These are phyloP conservation scores for Albugo laibachii DNA, from an alignment of 352 stramenopile genomes.

Conservation along the genomic window DNA sequence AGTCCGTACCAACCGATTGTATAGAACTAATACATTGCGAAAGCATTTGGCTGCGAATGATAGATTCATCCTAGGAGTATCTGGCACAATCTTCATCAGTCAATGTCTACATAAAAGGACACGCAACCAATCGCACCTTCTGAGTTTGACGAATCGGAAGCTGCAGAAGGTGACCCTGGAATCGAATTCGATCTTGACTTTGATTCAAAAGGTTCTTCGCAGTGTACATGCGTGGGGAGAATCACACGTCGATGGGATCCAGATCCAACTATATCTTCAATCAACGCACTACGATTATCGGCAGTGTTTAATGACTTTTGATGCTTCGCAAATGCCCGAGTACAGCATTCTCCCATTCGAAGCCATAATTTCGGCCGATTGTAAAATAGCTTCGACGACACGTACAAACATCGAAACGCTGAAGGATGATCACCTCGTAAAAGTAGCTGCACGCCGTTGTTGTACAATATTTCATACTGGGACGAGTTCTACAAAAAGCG, in stretches of 20 bases:
- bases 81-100: conserved; percentile 1
- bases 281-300: conserved; percentile 66
- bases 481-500: conserved; percentile 25
- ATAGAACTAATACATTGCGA: conserved; percentile 71
- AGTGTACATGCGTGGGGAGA: conserved; percentile 42
- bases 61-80: conserved; percentile 59
- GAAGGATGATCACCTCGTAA: conserved; percentile 61
- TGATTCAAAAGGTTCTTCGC: conserved; percentile 13
- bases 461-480: conserved; percentile 84
- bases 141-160: too few species aligned
- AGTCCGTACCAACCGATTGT: conserved; percentile 26
- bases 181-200: conserved; percentile 3
- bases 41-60: conserved; percentile 77
- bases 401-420: conserved; percentile 80
- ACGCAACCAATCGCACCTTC: too few species aligned
- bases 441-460: conserved; percentile 80
- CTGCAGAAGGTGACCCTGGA: too few species aligned
- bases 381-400: conserved; percentile 75
- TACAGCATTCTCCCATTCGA: conserved; percentile 82
- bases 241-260: conserved; percentile 67
- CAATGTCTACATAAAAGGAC: neutral
- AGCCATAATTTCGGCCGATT: conserved; percentile 86
- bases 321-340: conserved; percentile 58
- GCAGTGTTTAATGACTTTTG: conserved; percentile 26
- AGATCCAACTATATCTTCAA: conserved; percentile 55